Evolutionary conservation across 257 asterid genomes (phyloP), one percentile per base, ranked within the genome.

Genomic region (Thymus mandschuricus): DNA sequence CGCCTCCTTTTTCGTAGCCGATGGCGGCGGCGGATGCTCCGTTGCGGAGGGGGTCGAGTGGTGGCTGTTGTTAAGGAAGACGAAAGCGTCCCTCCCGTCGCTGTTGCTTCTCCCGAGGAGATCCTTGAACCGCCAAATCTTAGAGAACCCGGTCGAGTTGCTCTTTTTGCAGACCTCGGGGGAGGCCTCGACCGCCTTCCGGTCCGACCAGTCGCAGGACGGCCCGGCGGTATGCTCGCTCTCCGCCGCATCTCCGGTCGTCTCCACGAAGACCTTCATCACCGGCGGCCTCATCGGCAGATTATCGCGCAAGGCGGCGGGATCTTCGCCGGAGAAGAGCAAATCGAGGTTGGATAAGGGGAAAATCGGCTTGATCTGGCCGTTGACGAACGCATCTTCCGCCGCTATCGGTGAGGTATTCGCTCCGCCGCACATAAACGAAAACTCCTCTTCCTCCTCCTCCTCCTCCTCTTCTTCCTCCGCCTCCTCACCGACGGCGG

Each of bases 41-140:
- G 64, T 66, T 49, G 75, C 38, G 66, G 72, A 78, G 34, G 46
- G 74, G 8, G 63, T 63, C 52, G 75, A 38, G 66, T 70, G 80
- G 34, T 45, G 79, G 66, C 50, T 59, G 64, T 81, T 67, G 80
- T 95, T 88, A 50, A 95, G 67, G 75, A 88, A 95, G 9, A 95
- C 97, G 68, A 85, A 92, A 0, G 98, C 88, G 71, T 95, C 98
- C 62, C 95, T 82, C 4, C 99, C 99, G n/a, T 95, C 98, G 66
- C 98, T 95, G 71, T 87, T 88, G 56, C 95, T 80, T 77, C 97
- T 83, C 46, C 89, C 85, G 68, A 82, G 77, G 48, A 85, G 75
- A 2, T 89, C 88, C 54, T 75, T 80, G 60, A 87, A 79, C 84
- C 84, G 84, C 92, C 92, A 85, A 51, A 85, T 75, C 81, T 83